Percentiles rank a stretch among this genome's conserved stretches.
Conservation (phyloP, 495 filamentous ascomycete genomes). For the Bryoglossum gracile region DNA sequence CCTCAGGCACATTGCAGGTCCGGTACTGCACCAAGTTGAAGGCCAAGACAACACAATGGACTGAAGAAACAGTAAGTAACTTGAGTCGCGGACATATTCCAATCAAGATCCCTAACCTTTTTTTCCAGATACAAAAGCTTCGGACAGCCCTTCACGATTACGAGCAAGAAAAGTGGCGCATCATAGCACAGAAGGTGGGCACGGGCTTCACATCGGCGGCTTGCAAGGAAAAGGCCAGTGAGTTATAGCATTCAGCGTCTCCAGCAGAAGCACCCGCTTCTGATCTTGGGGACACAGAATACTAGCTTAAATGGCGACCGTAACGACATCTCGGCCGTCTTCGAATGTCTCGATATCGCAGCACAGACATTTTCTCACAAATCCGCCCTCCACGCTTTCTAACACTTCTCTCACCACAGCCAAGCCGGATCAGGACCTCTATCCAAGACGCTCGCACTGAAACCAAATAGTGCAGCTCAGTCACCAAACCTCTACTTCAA, state of each 20-base stretch:
- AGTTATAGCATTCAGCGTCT: constrained; percentile 53
- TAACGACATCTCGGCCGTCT: constrained; percentile 5
- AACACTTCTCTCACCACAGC: constrained; percentile 5
- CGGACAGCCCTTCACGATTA: constrained; percentile 76
- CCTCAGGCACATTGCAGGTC: constrained; percentile 82
- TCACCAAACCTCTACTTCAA: too few relatives aligned
- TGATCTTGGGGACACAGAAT: constrained; percentile 37
- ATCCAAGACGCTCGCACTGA: too few relatives aligned
- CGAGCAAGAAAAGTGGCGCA: constrained; percentile 83
- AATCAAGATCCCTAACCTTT: constrained; percentile 5
- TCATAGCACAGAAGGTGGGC: constrained; percentile 80
- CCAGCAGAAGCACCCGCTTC: constrained; percentile 44
- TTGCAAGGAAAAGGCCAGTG: constrained; percentile 70
- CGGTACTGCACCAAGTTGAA: constrained; percentile 92
- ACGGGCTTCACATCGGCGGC: constrained; percentile 76
- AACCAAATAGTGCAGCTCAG: too few relatives aligned
- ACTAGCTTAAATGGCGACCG: constrained; percentile 14
- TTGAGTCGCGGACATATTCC: neutral
- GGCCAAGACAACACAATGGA: constrained; percentile 87
- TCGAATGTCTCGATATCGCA: constrained; percentile 8
- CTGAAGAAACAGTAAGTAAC: constrained; percentile 72
- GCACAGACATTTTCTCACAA: constrained; percentile 14
- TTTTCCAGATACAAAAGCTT: constrained; percentile 63
- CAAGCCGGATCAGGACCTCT: constrained; percentile 9
- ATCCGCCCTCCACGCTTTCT: constrained; percentile 7